Conservation (phyloP, 1,139 yeast genomes). For the Diutina sp. region DNA sequence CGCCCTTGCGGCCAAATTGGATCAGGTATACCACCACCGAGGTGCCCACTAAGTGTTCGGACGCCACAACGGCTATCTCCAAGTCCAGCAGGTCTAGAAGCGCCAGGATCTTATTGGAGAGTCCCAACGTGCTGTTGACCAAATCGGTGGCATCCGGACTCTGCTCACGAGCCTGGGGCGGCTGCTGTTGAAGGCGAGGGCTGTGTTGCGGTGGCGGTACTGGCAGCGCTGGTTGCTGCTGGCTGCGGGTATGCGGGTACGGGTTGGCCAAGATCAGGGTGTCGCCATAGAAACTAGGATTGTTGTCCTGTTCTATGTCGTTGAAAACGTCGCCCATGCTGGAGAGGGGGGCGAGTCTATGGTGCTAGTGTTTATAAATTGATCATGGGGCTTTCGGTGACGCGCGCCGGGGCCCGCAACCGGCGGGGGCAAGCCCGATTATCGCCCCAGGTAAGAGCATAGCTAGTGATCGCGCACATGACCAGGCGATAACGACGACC, state of each 20-base stretch:
- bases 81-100: conserved; percentile 17
- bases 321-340: conserved; percentile 5
- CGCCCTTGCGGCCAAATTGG: conserved; percentile 11
- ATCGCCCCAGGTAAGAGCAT: too few species aligned
- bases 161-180: neutral
- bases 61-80: conserved; percentile 19
- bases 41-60: conserved; percentile 26
- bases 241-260: neutral
- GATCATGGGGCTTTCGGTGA: neutral
- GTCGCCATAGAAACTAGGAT: conserved; percentile 31
- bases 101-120: conserved; percentile 23
- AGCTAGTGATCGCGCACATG: neutral
- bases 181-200: neutral
- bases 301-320: conserved; percentile 36
- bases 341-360: neutral
- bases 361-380: neutral
- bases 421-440: neutral
- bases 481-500: too few species aligned
- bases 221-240: neutral
- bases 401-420: neutral
- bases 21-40: conserved; percentile 30
- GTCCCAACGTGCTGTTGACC: conserved; percentile 24
- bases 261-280: neutral
- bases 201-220: neutral
- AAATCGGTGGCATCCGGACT: conserved; percentile 4